Evolutionary conservation across 345 rosid genomes (phyloP), one percentile per base, ranked within the genome.

Genomic region (Gossypium thurberi): DNA sequence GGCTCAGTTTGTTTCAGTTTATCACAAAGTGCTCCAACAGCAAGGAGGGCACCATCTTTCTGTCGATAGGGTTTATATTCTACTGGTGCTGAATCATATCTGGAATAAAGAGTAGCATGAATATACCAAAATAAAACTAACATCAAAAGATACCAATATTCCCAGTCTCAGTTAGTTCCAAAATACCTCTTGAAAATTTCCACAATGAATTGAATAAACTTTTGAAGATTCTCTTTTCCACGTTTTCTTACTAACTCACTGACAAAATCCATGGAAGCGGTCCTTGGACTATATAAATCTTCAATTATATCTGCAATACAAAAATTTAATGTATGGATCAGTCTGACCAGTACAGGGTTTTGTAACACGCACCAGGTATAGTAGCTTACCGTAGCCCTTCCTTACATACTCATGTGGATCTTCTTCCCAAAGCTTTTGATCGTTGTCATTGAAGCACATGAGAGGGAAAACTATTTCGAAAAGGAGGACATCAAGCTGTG

Each of bases 351-450:
- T 61, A 26, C 26, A 3, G 64, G 17, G 70, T n/a, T 48, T 53
- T 47, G 17, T 72, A 61, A 57, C 51, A 68, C 33, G 14, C 42
- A 20, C 8, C 37, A 58, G 14, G 51, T 69, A 70, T 11, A 10
- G 50, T 74, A 25, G 84, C 97, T 87, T 82, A 96, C 99, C 96
- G 81, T 96, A 96, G 52, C 99, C 99, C 83, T 96, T 96, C 86
- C 99, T 90, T 77, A 96, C 99, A 81, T 96, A 96, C 82, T 96
- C 99, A 78, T 96, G 99, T 10, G 99, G 96, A 74, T 96, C 99
- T 85, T 96, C 99, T 59, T 91, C 99, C 99, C 99, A 96, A 75
- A 96, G 99, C 82, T 89, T 87, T 84, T 96, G 98, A 85, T 96
- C 99, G 82, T 82, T 75, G 81, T 96, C 99, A 85, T 82, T 91